These are phyloP conservation scores for Leishmania amazonensis DNA, from an alignment of 208 protist species.

Conservation along the genomic window DNA sequence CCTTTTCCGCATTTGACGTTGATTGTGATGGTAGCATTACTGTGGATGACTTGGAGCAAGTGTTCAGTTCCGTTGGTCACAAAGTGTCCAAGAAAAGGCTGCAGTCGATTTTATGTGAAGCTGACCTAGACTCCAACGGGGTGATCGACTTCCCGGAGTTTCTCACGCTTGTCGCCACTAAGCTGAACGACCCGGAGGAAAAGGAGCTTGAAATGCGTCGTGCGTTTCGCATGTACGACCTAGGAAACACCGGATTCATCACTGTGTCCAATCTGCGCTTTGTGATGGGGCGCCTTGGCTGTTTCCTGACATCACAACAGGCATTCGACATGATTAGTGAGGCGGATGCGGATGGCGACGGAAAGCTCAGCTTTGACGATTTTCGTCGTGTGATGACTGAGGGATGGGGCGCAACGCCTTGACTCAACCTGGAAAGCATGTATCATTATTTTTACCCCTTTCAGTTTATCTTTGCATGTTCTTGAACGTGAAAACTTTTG, in stretches of 20 bases:
- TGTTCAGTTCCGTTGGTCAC: slow-evolving; percentile 99
- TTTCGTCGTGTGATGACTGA: slow-evolving; percentile 86
- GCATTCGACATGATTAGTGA: slow-evolving; percentile 94
- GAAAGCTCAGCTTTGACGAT: slow-evolving; percentile 88
- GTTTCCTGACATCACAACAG: slow-evolving; percentile 89
- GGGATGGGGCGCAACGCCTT: slow-evolving; percentile 27
- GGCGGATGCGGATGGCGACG: slow-evolving; percentile 89
- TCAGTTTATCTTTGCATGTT: not conserved
- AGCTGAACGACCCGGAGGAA: slow-evolving; percentile 89
- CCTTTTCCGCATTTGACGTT: slow-evolving; percentile 99
- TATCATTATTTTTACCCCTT: not conserved
- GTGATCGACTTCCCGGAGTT: slow-evolving; percentile 98
- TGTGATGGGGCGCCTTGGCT: slow-evolving; percentile 94
- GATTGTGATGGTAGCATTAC: slow-evolving; percentile 99
- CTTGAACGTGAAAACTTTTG: slow-evolving; percentile 8
- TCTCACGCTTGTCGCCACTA: slow-evolving; percentile 88
- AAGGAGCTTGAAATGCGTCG: slow-evolving; percentile 92
- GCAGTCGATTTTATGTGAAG: slow-evolving; percentile 96
- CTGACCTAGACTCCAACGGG: slow-evolving; percentile 97
- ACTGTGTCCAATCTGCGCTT: slow-evolving; percentile 88
- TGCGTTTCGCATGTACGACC: slow-evolving; percentile 95
- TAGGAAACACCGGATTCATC: slow-evolving; percentile 95
- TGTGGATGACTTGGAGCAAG: slow-evolving; percentile 98
- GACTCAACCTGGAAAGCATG: not conserved
- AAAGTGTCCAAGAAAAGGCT: slow-evolving; percentile 94